These are phyloP conservation scores for Colletotrichum tropicale DNA, from an alignment of 2,329 filamentous ascomycete species.

Conservation along the genomic window DNA sequence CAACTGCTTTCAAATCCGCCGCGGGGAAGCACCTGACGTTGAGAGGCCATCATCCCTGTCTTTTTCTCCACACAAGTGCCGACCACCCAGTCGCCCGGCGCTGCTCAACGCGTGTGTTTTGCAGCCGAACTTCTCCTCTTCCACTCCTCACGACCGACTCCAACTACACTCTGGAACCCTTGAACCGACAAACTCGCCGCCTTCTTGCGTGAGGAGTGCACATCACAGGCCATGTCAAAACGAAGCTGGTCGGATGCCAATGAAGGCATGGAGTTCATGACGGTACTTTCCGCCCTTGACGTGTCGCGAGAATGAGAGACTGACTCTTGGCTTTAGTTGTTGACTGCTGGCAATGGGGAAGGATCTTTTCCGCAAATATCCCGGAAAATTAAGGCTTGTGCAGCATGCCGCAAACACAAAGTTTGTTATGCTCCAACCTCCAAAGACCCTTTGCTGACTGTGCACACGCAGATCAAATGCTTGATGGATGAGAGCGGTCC, in stretches of 20 bases:
- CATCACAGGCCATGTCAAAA: slow-evolving; percentile 11
- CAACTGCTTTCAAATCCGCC: not conserved
- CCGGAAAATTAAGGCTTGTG: slow-evolving; percentile 43
- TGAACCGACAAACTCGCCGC: not conserved
- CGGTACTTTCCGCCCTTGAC: not conserved
- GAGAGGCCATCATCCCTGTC: not conserved
- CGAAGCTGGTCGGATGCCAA: slow-evolving; percentile 21
- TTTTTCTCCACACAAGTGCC: slow-evolving; percentile 7
- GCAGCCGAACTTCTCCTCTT: slow-evolving; percentile 12
- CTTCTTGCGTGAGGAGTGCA: not conserved
- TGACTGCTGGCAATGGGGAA: slow-evolving; percentile 17
- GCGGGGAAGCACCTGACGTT: not conserved
- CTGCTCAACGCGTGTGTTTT: not conserved
- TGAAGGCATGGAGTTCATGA: slow-evolving; percentile 10
- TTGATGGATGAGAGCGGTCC: slow-evolving; percentile 44
- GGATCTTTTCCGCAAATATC: slow-evolving; percentile 36
- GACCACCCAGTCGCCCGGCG: not conserved
- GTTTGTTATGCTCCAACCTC: slow-evolving; percentile 22
- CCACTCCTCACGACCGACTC: not conserved
- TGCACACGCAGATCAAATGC: slow-evolving; percentile 38
- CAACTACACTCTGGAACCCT: not conserved
- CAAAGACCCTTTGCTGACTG: not conserved
- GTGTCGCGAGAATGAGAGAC: not conserved
- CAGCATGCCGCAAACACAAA: slow-evolving; percentile 45
- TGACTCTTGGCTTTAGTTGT: not conserved